Percentiles rank a stretch among this genome's conserved stretches.
These are phyloP conservation scores for Geosmithia flava DNA, from an alignment of 2,329 filamentous ascomycete genomes.

Conservation along the genomic window DNA sequence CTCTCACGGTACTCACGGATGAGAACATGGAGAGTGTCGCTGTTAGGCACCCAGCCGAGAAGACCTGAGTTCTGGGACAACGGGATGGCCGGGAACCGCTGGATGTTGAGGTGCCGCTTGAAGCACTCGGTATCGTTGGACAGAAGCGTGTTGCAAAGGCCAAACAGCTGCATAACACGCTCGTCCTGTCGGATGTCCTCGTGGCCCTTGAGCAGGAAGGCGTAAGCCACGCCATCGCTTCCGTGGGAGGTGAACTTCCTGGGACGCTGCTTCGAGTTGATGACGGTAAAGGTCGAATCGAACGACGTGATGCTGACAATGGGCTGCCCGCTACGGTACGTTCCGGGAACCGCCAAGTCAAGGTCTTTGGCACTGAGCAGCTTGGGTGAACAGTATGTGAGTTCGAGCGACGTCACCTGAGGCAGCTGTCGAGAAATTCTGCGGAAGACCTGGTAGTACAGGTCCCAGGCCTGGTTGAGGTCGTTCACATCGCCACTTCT, in stretches of 20 bases:
- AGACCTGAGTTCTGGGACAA: slow-evolving; percentile 93
- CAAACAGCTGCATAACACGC: slow-evolving; percentile 98
- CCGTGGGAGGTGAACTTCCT: slow-evolving; percentile 80
- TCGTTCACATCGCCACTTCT: slow-evolving; percentile 84
- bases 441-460: slow-evolving; percentile 97
- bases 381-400: slow-evolving; percentile 94
- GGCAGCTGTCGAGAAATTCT: slow-evolving; percentile 89
- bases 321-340: slow-evolving; percentile 67
- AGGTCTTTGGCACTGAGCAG: slow-evolving; percentile 76
- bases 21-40: slow-evolving; percentile 89
- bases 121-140: slow-evolving; percentile 91
- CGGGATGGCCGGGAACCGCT: slow-evolving; percentile 92
- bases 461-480: slow-evolving; percentile 95
- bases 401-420: slow-evolving; percentile 81
- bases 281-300: slow-evolving; percentile 79
- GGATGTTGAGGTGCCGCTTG: slow-evolving; percentile 93
- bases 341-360: slow-evolving; percentile 90
- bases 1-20: slow-evolving; percentile 97
- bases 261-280: slow-evolving; percentile 93
- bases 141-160: slow-evolving; percentile 90
- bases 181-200: slow-evolving; percentile 99
- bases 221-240: slow-evolving; percentile 78
- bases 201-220: slow-evolving; percentile 93
- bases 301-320: slow-evolving; percentile 82
- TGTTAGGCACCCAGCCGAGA: slow-evolving; percentile 93